These are phyloP conservation scores for Fusarium sp. DNA, from an alignment of 2,329 filamentous ascomycete species.

Conservation along the genomic window DNA sequence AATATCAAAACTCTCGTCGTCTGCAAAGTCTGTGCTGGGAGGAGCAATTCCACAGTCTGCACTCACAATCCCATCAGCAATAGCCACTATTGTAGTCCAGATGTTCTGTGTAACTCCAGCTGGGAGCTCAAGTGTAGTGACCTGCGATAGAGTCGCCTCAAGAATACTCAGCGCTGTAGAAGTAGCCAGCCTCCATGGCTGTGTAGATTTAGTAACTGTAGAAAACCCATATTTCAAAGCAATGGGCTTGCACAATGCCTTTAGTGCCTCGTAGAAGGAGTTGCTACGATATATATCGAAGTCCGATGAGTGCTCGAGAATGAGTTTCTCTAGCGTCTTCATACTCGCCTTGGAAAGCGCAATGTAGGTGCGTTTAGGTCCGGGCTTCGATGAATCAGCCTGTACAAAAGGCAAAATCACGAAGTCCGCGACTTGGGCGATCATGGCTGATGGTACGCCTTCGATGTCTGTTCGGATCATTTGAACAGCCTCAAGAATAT, in stretches of 20 bases:
- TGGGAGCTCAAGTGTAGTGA: constrained; percentile 64
- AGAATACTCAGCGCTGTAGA: constrained; percentile 77
- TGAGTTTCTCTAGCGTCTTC: constrained; percentile 72
- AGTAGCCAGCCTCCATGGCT: constrained; percentile 86
- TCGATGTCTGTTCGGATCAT: constrained; percentile 75
- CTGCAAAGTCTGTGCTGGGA: constrained; percentile 63
- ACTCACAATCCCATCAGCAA: constrained; percentile 76
- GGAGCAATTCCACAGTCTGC: constrained; percentile 69
- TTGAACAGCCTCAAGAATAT: constrained; percentile 76
- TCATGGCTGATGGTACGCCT: constrained; percentile 75
- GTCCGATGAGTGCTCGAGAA: constrained; percentile 71
- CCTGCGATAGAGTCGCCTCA: constrained; percentile 72
- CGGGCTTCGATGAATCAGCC: constrained; percentile 52
- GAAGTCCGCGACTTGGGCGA: constrained; percentile 78
- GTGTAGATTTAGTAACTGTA: constrained; percentile 75
- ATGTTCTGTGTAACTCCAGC: constrained; percentile 66
- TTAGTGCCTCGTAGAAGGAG: constrained; percentile 74
- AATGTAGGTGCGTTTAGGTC: constrained; percentile 81
- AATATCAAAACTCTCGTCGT: constrained; percentile 88
- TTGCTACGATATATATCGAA: constrained; percentile 77
- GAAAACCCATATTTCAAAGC: constrained; percentile 84
- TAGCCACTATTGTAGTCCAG: constrained; percentile 77
- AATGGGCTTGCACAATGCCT: constrained; percentile 78
- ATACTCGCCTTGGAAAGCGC: constrained; percentile 89
- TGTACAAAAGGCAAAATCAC: constrained; percentile 75